phyloP scores from a whole-genome alignment of 2,329 filamentous ascomycete genomes.

The Pseudogymnoascus sp. region DNA sequence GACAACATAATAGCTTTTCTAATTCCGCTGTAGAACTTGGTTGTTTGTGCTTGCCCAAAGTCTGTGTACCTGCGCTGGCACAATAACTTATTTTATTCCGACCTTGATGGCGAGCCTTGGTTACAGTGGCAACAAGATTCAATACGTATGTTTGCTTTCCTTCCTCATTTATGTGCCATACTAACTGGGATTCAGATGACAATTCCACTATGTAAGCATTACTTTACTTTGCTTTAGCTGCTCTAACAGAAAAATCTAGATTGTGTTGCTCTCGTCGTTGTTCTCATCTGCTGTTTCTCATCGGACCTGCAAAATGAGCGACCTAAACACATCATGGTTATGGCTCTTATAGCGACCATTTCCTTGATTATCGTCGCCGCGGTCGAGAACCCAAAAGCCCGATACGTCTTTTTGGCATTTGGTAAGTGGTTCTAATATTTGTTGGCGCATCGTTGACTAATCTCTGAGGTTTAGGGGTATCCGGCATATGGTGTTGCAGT shows the following conservation, averaged over 20 bases:
- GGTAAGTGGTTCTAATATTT: conserved; percentile 7
- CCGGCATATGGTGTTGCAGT: background rate
- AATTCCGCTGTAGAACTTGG: background rate
- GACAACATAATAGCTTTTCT: background rate
- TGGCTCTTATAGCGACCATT: conserved; percentile 14
- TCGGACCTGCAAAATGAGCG: conserved; percentile 16
- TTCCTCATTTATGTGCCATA: background rate
- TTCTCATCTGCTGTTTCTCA: conserved; percentile 16
- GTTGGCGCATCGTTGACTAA: background rate
- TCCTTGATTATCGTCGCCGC: conserved; percentile 16
- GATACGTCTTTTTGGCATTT: conserved; percentile 15
- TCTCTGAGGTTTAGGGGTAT: background rate
- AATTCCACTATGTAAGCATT: conserved; percentile 9
- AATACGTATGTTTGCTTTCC: conserved; percentile 3
- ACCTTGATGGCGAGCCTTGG: conserved; percentile 7
- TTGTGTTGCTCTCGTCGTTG: conserved; percentile 15
- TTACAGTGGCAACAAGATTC: conserved; percentile 8
- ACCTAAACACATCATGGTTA: conserved; percentile 16
- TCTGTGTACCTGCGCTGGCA: conserved; percentile 10
- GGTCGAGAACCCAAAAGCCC: conserved; percentile 13
- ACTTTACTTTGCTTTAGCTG: background rate
- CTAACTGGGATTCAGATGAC: conserved; percentile 10
- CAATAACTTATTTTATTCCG: conserved; percentile 12
- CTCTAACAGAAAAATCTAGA: conserved; percentile 11
- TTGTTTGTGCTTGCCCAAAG: conserved; percentile 10